Conservation (phyloP, 2,329 filamentous ascomycete species). For the Fusarium napiforme region DNA sequence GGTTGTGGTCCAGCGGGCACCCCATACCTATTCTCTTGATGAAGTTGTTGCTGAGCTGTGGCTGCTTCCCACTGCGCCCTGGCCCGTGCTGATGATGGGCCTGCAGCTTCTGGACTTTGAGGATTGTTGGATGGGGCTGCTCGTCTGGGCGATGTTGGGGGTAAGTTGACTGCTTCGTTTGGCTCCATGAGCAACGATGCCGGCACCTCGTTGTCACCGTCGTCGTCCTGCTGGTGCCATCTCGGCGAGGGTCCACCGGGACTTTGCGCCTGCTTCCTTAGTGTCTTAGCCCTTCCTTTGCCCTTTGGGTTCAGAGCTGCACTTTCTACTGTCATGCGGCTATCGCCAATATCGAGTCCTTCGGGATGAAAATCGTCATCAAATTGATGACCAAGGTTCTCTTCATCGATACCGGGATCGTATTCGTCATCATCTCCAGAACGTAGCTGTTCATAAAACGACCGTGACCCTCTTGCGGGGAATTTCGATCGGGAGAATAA, state of each 20-base stretch:
- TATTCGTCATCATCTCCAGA: conserved; percentile 55
- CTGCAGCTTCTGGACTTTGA: conserved; percentile 42
- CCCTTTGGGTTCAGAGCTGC: conserved; percentile 40
- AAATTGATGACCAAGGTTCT: conserved; percentile 64
- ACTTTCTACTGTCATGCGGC: conserved; percentile 57
- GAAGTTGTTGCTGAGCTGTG: conserved; percentile 63
- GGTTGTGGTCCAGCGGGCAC: conserved; percentile 34
- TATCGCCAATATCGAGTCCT: conserved; percentile 58
- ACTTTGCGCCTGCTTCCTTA: conserved; percentile 24
- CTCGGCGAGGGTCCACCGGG: conserved; percentile 25
- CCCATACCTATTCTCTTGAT: conserved; percentile 52
- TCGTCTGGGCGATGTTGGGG: conserved; percentile 34
- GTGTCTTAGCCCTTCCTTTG: conserved; percentile 21
- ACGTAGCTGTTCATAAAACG: conserved; percentile 63
- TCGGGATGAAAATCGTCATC: conserved; percentile 62
- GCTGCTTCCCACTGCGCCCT: conserved; percentile 66
- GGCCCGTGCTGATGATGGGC: conserved; percentile 56
- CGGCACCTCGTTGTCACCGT: conserved; percentile 70
- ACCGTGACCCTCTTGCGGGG: conserved; percentile 46
- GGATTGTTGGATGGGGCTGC: conserved; percentile 14
- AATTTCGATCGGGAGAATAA: conserved; percentile 58
- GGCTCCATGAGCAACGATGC: conserved; percentile 71
- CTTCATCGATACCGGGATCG: conserved; percentile 60
- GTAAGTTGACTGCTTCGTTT: conserved; percentile 47
- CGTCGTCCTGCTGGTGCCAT: conserved; percentile 57